Base-by-base conservation (phyloP, 2,329 filamentous ascomycete genomes). In the Chaetothyriales sp. region DNA sequence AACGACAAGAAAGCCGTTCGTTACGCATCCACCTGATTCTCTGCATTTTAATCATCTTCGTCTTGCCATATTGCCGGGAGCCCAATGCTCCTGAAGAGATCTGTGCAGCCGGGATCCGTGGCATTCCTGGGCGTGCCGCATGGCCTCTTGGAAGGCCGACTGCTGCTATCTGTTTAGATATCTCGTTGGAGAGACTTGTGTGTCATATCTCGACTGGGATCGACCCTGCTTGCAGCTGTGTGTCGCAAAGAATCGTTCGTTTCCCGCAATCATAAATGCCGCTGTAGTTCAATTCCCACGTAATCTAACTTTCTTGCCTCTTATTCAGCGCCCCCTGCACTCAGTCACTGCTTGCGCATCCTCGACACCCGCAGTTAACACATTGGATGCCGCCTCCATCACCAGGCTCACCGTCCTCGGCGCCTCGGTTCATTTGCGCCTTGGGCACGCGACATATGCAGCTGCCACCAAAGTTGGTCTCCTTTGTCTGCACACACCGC, bases 391-490 rank as follows among this genome's bases (percentile, higher is more conserved):
- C 53, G 4, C 50, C 56, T 3, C 53, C 57, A 7, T 51, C 57
- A 19, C 48, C 54, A 9, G 43, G 50, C 9, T 28, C 54, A n/a
- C 45, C 53, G 15, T 49, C 55, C 8, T 52, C 52, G 15, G 32
- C 52, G 43, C 87, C 82, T 62, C 94, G 88, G 68, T 95, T 95
- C 64, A 98, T 70, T 66, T 93, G 80, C 28, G 86, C 83, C 64
- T 84, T 83, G 1, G 92, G 92, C 48, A 98, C 90, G 48, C 92
- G 85, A 67, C 92, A 98, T 63, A 98, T 92, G 66, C 92, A 98
- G 0, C 90, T 98, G 57, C 86, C 85, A 68, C 90, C 92, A 73
- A 96, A 98, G 68, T 98, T 98, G 26, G 92, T 98, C 74, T 98
- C 92, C 69, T 96, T 96, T n/a, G 92, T 95, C 69, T 98, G 92